These are phyloP conservation scores for Psilocybe cubensis DNA, from an alignment of 768 basidiomycete genomes.

Conservation along the genomic window DNA sequence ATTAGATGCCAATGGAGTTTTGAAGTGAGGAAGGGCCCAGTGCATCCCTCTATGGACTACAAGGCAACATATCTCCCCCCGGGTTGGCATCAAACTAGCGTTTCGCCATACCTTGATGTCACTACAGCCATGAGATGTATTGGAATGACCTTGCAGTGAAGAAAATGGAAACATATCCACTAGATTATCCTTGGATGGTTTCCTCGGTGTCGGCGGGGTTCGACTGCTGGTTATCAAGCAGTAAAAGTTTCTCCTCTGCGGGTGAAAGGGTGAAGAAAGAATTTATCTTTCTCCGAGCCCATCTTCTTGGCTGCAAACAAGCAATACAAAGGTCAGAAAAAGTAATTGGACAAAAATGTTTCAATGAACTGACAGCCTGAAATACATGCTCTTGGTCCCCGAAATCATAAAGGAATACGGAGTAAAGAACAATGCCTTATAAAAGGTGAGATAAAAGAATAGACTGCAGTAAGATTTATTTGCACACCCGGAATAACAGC, in stretches of 20 bases:
- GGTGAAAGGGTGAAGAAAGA: conserved; percentile 62
- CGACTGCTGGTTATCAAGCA: conserved; percentile 15
- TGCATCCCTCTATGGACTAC: too few relatives aligned
- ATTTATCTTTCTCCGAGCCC: conserved; percentile 52
- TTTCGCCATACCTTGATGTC: not conserved
- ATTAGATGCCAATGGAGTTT: too few relatives aligned
- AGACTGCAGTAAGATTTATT: not conserved
- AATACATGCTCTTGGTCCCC: conserved; percentile 76
- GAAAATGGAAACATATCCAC: not conserved
- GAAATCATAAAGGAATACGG: conserved; percentile 66
- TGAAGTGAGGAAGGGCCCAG: too few relatives aligned
- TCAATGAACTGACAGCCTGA: conserved; percentile 52
- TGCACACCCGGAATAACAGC: conserved; percentile 58
- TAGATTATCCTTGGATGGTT: not conserved
- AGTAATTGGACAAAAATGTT: not conserved
- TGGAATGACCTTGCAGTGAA: not conserved
- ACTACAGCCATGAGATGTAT: not conserved
- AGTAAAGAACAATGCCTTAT: conserved; percentile 60
- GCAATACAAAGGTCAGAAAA: not conserved
- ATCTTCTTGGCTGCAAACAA: conserved; percentile 54
- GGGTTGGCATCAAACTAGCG: too few relatives aligned
- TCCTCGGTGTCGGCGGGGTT: not conserved
- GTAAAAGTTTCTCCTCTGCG: conserved; percentile 51
- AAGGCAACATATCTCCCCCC: too few relatives aligned
- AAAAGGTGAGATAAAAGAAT: not conserved